Evolutionary conservation across 768 basidiomycete species (phyloP), one percentile per base, ranked within the genome.

Genomic region (Russula emetica): DNA sequence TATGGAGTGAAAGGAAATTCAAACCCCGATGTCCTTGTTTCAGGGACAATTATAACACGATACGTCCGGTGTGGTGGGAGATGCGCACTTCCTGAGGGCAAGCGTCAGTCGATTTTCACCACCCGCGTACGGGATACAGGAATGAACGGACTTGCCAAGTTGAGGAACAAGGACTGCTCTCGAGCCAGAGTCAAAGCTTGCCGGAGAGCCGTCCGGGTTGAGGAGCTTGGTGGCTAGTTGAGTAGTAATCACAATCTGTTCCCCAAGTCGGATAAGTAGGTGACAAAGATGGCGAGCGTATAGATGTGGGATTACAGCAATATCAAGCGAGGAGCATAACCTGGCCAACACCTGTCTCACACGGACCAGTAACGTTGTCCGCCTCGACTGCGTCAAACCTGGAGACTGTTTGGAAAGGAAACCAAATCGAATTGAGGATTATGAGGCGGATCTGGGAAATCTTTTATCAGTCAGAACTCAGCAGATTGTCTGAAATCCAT

Each of bases 191-290:
- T 88, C 85, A 69, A 86, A 90, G 47, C 74, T 86, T 49, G 84
- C 86, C n/a, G 78, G 67, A 20, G 83, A 77, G 57, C 89, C 89
- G 67, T 90, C 85, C 2, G 79, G 75, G 62, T 82, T 81, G 38
- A 88, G 72, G 67, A 88, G 74, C 70, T 86, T 90, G 0, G 85
- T 90, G 16, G 85, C 79, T 67, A 91, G 76, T 71, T 91, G 88
- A 26, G 84, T 85, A 2, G 87, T 88, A 38, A 80, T 76, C 52
- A 88, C 77, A 52, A 82, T 74, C 83, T 84, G 18, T 55, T 34
- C 55, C 34, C 26, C 22, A 20, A 57, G 44, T 52, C 45, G 10
- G 4, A 54, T 62, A 8, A 59, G 54, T 16, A 32, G 24, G 8
- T n/a, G 45, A 20, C 44, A 34, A 16, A 30, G 6, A 51, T 6